Conservation (phyloP, 2,329 filamentous ascomycete species). For the Periconia digitata region DNA sequence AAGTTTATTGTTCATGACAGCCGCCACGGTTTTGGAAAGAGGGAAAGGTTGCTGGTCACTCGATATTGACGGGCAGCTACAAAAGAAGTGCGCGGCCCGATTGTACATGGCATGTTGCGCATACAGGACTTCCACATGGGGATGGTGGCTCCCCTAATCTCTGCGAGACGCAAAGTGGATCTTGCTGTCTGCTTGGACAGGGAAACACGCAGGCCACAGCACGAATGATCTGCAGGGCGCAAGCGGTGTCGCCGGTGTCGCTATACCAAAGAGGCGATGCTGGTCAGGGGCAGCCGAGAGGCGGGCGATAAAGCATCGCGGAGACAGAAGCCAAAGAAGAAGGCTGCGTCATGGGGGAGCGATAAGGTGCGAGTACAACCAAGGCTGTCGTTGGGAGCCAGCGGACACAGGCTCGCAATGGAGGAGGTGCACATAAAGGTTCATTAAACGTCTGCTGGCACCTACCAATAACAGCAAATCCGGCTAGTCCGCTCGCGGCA, state of each 20-base stretch:
- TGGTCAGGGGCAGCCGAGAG: background rate
- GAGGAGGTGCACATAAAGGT: background rate
- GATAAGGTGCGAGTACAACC: background rate
- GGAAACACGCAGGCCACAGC: too few relatives aligned
- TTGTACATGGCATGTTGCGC: too few relatives aligned
- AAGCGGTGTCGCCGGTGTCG: background rate
- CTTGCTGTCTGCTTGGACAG: background rate
- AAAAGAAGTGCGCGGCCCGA: too few relatives aligned
- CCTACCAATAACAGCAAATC: background rate
- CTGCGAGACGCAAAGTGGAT: background rate
- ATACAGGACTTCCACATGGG: background rate
- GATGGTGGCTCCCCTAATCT: background rate
- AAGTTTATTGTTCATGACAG: too few relatives aligned
- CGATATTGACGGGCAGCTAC: too few relatives aligned
- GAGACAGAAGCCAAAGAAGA: background rate
- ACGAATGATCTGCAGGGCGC: background rate
- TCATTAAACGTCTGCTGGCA: background rate
- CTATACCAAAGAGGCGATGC: too few relatives aligned
- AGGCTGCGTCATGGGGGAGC: background rate
- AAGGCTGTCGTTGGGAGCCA: background rate
- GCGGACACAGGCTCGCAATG: background rate
- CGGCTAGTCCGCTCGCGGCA: background rate
- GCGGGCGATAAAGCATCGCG: background rate
- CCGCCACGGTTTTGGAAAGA: too few relatives aligned
- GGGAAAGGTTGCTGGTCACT: too few relatives aligned